Percentiles rank a stretch among this genome's conserved stretches.
Conservation (phyloP, 768 basidiomycete species). For the Galerina sulciceps region DNA sequence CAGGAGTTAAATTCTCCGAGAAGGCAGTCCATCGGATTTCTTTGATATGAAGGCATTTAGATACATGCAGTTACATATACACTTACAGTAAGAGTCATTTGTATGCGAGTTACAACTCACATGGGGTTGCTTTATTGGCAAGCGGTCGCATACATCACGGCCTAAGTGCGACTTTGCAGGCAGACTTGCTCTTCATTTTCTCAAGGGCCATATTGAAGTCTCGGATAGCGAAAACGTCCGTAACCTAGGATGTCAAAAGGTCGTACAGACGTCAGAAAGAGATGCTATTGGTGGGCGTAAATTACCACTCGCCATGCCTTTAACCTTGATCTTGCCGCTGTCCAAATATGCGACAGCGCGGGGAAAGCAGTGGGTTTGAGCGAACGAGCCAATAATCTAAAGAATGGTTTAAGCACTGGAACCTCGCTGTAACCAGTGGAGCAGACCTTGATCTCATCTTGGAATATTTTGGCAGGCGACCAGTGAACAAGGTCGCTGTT, state of each 20-base stretch:
- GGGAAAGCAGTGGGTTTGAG: constrained; percentile 89
- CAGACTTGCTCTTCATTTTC: constrained; percentile 70
- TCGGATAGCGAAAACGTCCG: constrained; percentile 65
- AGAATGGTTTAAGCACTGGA: not conserved
- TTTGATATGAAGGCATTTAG: not conserved
- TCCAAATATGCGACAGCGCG: constrained; percentile 89
- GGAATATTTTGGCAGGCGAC: constrained; percentile 88
- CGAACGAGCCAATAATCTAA: constrained; percentile 90
- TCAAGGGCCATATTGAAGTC: constrained; percentile 74
- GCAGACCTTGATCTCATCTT: constrained; percentile 52
- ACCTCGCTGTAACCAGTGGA: not conserved
- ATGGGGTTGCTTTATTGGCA: not conserved
- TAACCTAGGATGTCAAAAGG: constrained; percentile 19
- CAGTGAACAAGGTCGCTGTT: constrained; percentile 83
- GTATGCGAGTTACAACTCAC: not conserved
- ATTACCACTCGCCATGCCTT: constrained; percentile 60
- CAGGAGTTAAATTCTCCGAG: constrained; percentile 4
- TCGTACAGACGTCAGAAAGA: constrained; percentile 4
- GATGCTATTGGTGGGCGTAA: not conserved
- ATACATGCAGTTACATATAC: too few relatives aligned
- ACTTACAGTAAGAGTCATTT: too few relatives aligned
- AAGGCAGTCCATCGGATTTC: constrained; percentile 5
- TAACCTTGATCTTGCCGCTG: constrained; percentile 79
- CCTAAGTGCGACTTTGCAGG: constrained; percentile 64
- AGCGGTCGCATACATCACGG: constrained; percentile 36